phyloP scores from a whole-genome alignment of 495 filamentous ascomycete species.

The Coniosporium apollinis region DNA sequence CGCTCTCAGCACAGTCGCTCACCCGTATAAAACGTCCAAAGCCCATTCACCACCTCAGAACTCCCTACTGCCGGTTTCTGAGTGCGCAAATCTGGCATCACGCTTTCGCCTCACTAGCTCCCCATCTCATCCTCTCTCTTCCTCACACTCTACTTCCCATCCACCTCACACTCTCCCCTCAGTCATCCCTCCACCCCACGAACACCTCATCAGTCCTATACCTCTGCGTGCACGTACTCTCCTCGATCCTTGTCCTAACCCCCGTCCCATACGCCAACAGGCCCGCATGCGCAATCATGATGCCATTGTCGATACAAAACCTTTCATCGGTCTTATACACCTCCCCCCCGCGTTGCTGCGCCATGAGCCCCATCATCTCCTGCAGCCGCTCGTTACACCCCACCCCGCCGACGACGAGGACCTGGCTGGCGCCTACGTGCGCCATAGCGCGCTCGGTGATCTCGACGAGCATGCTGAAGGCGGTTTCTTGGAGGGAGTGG shows the following conservation, averaged over 20 bases:
- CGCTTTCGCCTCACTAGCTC: no score
- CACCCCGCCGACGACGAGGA: constrained; percentile 92
- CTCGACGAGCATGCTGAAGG: constrained; percentile 94
- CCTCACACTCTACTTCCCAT: no score
- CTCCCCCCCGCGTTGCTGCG: constrained; percentile 70
- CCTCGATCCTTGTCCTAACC: constrained; percentile 55
- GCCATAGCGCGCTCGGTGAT: constrained; percentile 98
- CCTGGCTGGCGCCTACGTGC: constrained; percentile 78
- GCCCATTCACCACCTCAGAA: no score
- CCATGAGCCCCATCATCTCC: constrained; percentile 98
- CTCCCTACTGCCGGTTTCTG: no score
- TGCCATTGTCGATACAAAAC: constrained; percentile 98
- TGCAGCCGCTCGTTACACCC: constrained; percentile 93
- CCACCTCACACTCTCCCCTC: no score
- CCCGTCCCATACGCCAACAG: constrained; percentile 69
- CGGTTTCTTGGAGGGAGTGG: constrained; percentile 87
- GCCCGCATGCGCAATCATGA: constrained; percentile 98
- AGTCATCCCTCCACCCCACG: constrained; percentile 82
- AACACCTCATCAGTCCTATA: constrained; percentile 92
- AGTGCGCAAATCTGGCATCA: no score
- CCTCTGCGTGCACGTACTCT: constrained; percentile 80
- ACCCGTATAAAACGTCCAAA: no score
- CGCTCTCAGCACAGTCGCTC: no score
- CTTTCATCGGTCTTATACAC: constrained; percentile 92
- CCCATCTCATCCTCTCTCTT: no score